Evolutionary conservation across 495 filamentous ascomycete genomes (phyloP).

Genomic region (Daldinia loculata): DNA sequence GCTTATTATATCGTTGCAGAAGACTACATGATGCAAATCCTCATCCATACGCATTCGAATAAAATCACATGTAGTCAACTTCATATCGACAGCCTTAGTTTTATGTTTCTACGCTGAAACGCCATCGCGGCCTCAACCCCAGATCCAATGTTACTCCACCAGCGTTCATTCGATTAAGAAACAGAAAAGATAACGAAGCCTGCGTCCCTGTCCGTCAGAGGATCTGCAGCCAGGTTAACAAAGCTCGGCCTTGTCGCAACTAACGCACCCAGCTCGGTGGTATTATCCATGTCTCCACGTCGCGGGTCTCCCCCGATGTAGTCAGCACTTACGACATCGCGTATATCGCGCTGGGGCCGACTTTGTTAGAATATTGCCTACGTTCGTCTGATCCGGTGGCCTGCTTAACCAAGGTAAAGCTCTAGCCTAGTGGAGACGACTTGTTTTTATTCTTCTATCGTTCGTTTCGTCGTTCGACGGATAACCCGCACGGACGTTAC

Average conservation of each 20-base stretch:
- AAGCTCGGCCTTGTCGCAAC: conserved; percentile 37
- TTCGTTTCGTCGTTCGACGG: conserved; percentile 26
- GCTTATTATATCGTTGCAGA: conserved; percentile 1
- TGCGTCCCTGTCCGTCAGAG: conserved; percentile 15
- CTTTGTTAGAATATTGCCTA: background rate
- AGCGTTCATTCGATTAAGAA: conserved; percentile 11
- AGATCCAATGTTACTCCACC: conserved; percentile 23
- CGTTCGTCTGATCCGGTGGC: background rate
- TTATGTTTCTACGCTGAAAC: conserved; percentile 39
- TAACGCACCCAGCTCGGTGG: conserved; percentile 16
- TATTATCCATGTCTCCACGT: conserved; percentile 20
- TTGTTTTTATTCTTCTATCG: conserved; percentile 16
- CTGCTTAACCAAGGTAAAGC: conserved; percentile 2
- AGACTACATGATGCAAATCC: background rate
- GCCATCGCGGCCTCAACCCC: conserved; percentile 18
- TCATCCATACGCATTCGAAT: background rate
- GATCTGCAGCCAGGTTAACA: conserved; percentile 37
- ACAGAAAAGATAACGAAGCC: conserved; percentile 10
- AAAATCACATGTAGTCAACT: background rate
- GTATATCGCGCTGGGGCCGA: background rate
- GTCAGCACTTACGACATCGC: background rate
- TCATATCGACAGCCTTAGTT: conserved; percentile 14
- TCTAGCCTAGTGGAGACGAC: background rate
- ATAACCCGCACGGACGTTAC: conserved; percentile 22
- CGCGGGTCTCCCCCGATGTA: conserved; percentile 7